Percentiles rank a stretch among this genome's conserved stretches.
phyloP scores from a whole-genome alignment of 257 asterid genomes.

The Solanum tacnaense region DNA sequence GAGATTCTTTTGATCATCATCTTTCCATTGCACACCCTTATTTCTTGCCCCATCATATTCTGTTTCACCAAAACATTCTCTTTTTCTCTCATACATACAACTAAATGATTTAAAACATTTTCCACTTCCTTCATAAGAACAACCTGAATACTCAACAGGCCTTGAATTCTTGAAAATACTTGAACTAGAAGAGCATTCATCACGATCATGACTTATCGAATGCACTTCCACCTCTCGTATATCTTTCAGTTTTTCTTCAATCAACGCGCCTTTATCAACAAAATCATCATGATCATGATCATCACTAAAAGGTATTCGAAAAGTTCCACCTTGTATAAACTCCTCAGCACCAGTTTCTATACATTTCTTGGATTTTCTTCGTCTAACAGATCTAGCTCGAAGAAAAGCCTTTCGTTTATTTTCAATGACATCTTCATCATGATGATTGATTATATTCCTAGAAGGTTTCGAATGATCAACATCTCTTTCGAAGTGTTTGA shows the following conservation, averaged over 20 bases:
- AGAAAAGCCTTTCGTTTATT: slow-evolving; percentile 10
- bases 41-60: slow-evolving; percentile 12
- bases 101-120: background rate
- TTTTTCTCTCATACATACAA: background rate
- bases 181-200: slow-evolving; percentile 5
- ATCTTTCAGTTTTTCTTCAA: slow-evolving; percentile 40
- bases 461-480: background rate
- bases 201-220: background rate
- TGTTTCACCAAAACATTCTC: slow-evolving; percentile 18
- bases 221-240: slow-evolving; percentile 42
- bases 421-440: background rate
- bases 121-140: background rate
- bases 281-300: slow-evolving; percentile 9
- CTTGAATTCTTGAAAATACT: background rate
- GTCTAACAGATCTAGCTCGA: slow-evolving; percentile 63
- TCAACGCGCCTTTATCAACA: slow-evolving; percentile 34
- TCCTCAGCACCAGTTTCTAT: slow-evolving; percentile 13
- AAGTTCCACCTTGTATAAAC: slow-evolving; percentile 18
- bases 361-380: slow-evolving; percentile 38
- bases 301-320: slow-evolving; percentile 10
- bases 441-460: background rate
- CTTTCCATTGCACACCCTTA: slow-evolving; percentile 23
- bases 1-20: slow-evolving; percentile 36
- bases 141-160: background rate
- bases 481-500: background rate